Percentiles rank a stretch among this genome's conserved stretches.
phyloP scores from a whole-genome alignment of 2,329 filamentous ascomycete species.

The Ophiostoma pallidulum region DNA sequence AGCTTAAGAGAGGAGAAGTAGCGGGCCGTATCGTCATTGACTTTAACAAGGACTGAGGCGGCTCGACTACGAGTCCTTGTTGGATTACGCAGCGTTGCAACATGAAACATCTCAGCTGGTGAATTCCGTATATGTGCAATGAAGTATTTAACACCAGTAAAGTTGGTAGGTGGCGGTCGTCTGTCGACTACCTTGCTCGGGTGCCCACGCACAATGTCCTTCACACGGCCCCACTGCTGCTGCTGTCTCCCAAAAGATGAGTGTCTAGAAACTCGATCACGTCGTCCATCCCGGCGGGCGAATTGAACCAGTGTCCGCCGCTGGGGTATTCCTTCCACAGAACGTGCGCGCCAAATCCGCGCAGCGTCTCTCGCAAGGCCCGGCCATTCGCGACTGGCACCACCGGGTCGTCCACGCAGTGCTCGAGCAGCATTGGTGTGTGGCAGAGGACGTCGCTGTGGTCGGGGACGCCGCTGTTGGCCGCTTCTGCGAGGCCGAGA shows the following conservation, averaged over 20 bases:
- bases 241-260: not conserved
- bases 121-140: no score
- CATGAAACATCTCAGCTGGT: no score
- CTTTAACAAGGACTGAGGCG: no score
- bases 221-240: no score
- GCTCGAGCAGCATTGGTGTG: conserved; percentile 35
- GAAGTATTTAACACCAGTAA: no score
- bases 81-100: no score
- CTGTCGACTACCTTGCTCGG: no score
- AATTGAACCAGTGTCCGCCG: conserved; percentile 37
- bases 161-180: no score
- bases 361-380: conserved; percentile 26
- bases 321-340: conserved; percentile 32
- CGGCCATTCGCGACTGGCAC: conserved; percentile 30
- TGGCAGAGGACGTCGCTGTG: conserved; percentile 25
- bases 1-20: no score
- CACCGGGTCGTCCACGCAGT: conserved; percentile 34
- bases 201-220: no score
- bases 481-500: conserved; percentile 17
- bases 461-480: conserved; percentile 13
- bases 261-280: conserved; percentile 10
- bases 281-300: conserved; percentile 34
- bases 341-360: conserved; percentile 29
- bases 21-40: no score
- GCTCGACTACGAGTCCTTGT: no score